These are phyloP conservation scores for Xylariaceae sp. DNA, from an alignment of 2,329 filamentous ascomycete species.

Conservation along the genomic window DNA sequence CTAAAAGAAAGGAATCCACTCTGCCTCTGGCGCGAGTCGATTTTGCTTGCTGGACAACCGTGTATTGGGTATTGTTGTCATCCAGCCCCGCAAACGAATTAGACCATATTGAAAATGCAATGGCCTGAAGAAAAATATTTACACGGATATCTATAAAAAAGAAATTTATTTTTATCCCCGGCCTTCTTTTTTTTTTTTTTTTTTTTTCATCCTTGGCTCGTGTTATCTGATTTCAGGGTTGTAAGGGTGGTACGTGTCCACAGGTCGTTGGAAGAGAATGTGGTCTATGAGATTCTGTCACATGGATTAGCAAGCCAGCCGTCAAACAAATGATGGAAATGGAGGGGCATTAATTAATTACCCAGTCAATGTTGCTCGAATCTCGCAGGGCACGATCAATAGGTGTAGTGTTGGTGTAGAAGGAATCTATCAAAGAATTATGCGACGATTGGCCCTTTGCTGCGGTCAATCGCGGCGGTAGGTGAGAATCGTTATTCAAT, in stretches of 20 bases:
- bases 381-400: slow-evolving; percentile 36
- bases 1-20: too few relatives aligned
- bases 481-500: slow-evolving; percentile 30
- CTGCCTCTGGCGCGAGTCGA: too few relatives aligned
- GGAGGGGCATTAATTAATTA: slow-evolving; percentile 21
- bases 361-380: slow-evolving; percentile 37
- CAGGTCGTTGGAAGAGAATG: slow-evolving; percentile 26
- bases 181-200: background rate
- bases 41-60: too few relatives aligned
- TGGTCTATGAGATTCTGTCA: slow-evolving; percentile 27
- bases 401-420: slow-evolving; percentile 32
- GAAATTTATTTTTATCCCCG: background rate
- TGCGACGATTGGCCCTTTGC: slow-evolving; percentile 24
- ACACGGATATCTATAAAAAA: background rate
- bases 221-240: background rate
- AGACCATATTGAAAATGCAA: too few relatives aligned
- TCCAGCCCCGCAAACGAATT: too few relatives aligned
- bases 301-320: slow-evolving; percentile 12
- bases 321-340: background rate
- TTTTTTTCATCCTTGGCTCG: background rate
- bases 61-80: too few relatives aligned
- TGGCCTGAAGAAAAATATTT: background rate
- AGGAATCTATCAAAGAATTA: slow-evolving; percentile 26
- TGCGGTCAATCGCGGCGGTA: slow-evolving; percentile 15
- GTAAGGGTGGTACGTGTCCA: slow-evolving; percentile 21